Conservation (phyloP, 2,329 filamentous ascomycete genomes). For the Peltaster fructicola region DNA sequence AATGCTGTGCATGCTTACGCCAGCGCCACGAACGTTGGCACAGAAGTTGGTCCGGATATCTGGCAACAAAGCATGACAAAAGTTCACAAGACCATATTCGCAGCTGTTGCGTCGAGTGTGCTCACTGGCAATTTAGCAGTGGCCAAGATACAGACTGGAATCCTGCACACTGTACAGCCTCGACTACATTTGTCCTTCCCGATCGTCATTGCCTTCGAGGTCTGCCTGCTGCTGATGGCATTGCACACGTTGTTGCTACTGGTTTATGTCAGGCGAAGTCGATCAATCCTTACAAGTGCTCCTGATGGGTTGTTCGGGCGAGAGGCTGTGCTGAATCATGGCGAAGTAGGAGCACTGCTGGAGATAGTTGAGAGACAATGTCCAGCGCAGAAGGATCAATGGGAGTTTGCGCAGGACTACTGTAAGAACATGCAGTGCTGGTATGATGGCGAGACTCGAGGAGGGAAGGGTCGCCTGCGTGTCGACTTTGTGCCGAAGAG, state of each 20-base stretch:
- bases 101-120: neutral
- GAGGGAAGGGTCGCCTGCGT: neutral
- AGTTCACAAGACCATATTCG: conserved; percentile 1
- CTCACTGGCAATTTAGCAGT: neutral
- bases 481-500: neutral
- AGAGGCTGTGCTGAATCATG: neutral
- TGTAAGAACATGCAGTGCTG: conserved; percentile 1
- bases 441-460: neutral
- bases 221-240: neutral
- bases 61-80: conserved; percentile 1
- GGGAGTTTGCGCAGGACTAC: neutral
- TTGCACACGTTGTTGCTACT: conserved; percentile 1
- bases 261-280: neutral
- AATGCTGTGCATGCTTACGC: conserved; percentile 1
- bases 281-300: conserved; percentile 1
- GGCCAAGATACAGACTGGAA: neutral
- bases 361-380: neutral
- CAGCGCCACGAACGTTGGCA: neutral
- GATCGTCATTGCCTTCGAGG: neutral
- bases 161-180: conserved; percentile 1
- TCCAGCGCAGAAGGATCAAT: conserved; percentile 1
- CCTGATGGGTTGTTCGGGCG: conserved; percentile 1
- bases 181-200: neutral
- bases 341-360: neutral
- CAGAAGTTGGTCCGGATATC: neutral